Evolutionary conservation across 2,329 filamentous ascomycete genomes (phyloP), one percentile per base, ranked within the genome.

Genomic region (Coniochaeta ligniaria): DNA sequence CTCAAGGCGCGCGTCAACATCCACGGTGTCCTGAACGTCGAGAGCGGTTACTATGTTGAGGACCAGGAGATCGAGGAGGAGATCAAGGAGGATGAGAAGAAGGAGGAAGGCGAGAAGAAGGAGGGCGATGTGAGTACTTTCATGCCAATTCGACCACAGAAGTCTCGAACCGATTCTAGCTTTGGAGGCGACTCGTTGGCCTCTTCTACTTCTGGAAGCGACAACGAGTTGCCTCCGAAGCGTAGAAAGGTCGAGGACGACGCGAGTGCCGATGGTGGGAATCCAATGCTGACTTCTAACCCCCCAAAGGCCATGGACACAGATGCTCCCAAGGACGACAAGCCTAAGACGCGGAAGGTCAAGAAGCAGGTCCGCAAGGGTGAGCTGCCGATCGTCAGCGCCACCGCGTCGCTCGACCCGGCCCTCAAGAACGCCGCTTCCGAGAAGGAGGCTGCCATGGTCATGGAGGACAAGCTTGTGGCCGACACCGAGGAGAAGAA

Each of bases 361-460:
- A 98, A 97, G 90, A 99, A 98, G 86, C 94, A 98, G 80, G 90
- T 97, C 66, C 91, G 94, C 77, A 98, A 97, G 83, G 95, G 95
- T 66, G 94, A 98, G 67, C 83, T 99, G 60, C 91, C 93, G 64
- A 89, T 99, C 66, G 87, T 90, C 61, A 84, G 90, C 63, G 93
- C 88, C 66, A 96, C 92, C 55, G 85, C 89, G 57, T 89, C 92
- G 41, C 83, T 97, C 61, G 92, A 96, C 64, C 75, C 84, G 57
- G 68, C 81, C 17, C 73, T 80, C 72, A 94, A 90, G 82, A 79
- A 86, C 63, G 71, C 80, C n/a, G 80, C 87, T 66, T 77, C 82
- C 58, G 95, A 99, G 83, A 88, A 88, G 75, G 95, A 99, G 80
- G 83, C 87, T 67, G 74, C 87, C 69, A 98, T 99, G 95, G 86